These are phyloP conservation scores for Chrysoporthe cubensis DNA, from an alignment of 2,329 filamentous ascomycete genomes.

Conservation along the genomic window DNA sequence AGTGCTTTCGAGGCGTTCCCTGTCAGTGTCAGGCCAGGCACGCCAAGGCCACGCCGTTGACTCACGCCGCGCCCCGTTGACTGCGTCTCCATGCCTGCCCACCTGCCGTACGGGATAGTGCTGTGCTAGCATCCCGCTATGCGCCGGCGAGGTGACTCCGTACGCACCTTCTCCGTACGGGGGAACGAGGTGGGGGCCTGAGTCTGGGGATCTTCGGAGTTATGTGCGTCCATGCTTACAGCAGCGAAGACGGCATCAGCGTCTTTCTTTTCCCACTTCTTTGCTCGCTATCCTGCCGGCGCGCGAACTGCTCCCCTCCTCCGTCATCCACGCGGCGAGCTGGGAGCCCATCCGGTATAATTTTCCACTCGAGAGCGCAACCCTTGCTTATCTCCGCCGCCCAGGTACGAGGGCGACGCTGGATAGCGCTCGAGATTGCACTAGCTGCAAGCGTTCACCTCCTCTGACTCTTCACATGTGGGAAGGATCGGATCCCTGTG, in stretches of 20 bases:
- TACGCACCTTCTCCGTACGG: neutral
- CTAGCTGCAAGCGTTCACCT: slow-evolving; percentile 16
- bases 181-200: neutral
- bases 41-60: slow-evolving; percentile 7
- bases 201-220: neutral
- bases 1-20: neutral
- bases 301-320: neutral
- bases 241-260: neutral
- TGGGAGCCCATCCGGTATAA: neutral
- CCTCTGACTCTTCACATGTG: slow-evolving; percentile 12
- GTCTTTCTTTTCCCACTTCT: neutral
- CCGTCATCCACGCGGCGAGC: neutral
- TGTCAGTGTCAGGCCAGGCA: neutral
- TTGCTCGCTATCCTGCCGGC: neutral
- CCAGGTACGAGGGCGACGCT: slow-evolving; percentile 11
- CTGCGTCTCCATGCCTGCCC: neutral
- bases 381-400: slow-evolving; percentile 14
- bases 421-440: neutral
- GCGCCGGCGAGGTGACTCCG: neutral
- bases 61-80: slow-evolving; percentile 7
- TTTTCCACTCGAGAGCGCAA: neutral
- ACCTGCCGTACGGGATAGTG: no score
- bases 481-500: slow-evolving; percentile 20
- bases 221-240: neutral
- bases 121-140: slow-evolving; percentile 1